Conservation (phyloP, 441 rosid species). For the Heliophila coronopifolia region DNA sequence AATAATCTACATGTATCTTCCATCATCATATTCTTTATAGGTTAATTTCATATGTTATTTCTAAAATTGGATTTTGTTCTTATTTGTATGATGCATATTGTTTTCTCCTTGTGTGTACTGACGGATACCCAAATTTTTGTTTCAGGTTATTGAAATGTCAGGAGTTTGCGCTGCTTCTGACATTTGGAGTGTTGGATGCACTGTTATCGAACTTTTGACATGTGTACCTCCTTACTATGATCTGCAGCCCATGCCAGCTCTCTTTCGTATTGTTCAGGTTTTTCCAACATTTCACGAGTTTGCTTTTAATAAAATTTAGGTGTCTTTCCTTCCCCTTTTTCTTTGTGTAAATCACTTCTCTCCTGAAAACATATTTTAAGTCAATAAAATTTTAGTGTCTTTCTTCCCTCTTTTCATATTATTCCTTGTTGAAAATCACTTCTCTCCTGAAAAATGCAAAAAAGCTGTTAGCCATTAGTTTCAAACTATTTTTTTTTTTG, state of each 20-base stretch:
- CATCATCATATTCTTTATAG: neutral
- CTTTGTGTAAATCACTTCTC: constrained; percentile 1
- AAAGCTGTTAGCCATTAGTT: neutral
- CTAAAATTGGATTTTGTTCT: neutral
- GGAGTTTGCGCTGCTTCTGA: constrained; percentile 99
- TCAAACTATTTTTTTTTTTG: neutral
- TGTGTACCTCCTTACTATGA: constrained; percentile 98
- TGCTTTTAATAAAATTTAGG: neutral
- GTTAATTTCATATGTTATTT: neutral
- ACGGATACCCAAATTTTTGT: constrained; percentile 23
- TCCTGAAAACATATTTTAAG: neutral
- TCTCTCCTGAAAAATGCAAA: neutral
- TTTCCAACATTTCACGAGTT: constrained; percentile 18
- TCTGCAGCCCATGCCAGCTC: constrained; percentile 99
- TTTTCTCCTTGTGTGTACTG: constrained; percentile 16
- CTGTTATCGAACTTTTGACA: constrained; percentile 92
- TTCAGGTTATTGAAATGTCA: constrained; percentile 97
- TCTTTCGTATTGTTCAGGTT: constrained; percentile 98
- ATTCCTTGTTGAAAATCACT: constrained; percentile 6
- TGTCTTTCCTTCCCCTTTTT: neutral
- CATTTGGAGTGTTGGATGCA: constrained; percentile 99
- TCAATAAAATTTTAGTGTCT: neutral
- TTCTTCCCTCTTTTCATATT: neutral
- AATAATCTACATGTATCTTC: neutral
- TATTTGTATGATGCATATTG: neutral